These are phyloP conservation scores for Nidularia pulvinata DNA, from an alignment of 768 basidiomycete genomes.

Conservation along the genomic window DNA sequence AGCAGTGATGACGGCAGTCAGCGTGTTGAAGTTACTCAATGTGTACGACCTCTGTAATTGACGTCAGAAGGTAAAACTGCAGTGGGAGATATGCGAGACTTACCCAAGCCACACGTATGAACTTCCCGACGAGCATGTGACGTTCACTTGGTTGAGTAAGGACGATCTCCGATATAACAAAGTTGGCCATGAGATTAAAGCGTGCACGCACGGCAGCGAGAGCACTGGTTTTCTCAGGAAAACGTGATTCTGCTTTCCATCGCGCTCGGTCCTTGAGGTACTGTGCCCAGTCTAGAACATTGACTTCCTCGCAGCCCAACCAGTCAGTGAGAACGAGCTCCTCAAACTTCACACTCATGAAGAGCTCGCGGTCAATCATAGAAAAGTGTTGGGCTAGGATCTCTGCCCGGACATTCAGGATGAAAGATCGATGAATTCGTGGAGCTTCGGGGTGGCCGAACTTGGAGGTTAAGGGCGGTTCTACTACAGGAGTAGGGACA, in stretches of 20 bases:
- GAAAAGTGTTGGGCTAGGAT: constrained; percentile 76
- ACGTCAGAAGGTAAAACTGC: constrained; percentile 1
- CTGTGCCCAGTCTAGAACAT: constrained; percentile 82
- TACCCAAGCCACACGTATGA: constrained; percentile 87
- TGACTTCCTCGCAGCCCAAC: constrained; percentile 59
- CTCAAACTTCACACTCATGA: constrained; percentile 84
- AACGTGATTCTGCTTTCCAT: constrained; percentile 62
- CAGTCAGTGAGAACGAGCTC: constrained; percentile 81
- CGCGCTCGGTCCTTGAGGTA: constrained; percentile 76
- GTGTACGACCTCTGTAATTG: constrained; percentile 22
- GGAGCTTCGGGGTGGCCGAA: constrained; percentile 32
- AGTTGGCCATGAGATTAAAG: constrained; percentile 85
- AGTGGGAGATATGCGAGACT: constrained; percentile 18
- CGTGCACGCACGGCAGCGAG: constrained; percentile 75
- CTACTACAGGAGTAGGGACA: constrained; percentile 7
- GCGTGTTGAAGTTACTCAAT: constrained; percentile 74
- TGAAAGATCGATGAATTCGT: constrained; percentile 68
- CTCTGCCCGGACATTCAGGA: constrained; percentile 62
- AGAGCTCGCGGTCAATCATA: constrained; percentile 88
- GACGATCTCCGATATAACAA: constrained; percentile 79
- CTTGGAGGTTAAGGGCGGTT: constrained; percentile 18
- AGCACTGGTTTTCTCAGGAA: constrained; percentile 64
- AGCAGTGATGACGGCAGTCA: constrained; percentile 80
- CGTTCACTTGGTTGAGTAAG: constrained; percentile 70
- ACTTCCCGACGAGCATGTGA: constrained; percentile 66